Conservation (phyloP, 306 rosid genomes). For the Begonia masoniana region DNA sequence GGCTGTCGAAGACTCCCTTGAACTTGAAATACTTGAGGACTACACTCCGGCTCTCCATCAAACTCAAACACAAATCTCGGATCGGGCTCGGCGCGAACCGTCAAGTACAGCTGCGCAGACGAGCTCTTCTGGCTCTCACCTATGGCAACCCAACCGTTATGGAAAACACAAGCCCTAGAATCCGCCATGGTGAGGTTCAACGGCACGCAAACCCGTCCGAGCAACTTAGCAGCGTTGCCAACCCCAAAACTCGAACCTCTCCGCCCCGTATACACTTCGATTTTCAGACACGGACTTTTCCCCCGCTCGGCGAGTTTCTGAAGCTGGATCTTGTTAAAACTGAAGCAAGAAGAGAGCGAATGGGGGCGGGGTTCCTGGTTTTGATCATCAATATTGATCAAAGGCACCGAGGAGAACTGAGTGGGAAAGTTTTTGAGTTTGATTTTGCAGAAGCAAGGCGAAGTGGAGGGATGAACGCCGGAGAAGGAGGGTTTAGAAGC, state of each 20-base stretch:
- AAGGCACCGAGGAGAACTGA: slow-evolving; percentile 33
- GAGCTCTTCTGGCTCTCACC: slow-evolving; percentile 10
- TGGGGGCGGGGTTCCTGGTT: slow-evolving; percentile 13
- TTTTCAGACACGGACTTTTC: slow-evolving; percentile 19
- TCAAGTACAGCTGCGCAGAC: slow-evolving; percentile 32
- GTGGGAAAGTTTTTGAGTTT: slow-evolving; percentile 27
- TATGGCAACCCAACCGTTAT: slow-evolving; percentile 47
- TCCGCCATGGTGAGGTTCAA: slow-evolving; percentile 23
- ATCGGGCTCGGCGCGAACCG: slow-evolving; percentile 53
- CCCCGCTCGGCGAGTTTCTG: slow-evolving; percentile 14
- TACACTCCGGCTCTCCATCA: slow-evolving; percentile 78
- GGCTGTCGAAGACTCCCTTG: slow-evolving; percentile 40
- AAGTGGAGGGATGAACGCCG: slow-evolving; percentile 38
- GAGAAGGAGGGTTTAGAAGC: slow-evolving; percentile 36
- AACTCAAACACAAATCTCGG: slow-evolving; percentile 70
- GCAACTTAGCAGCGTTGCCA: slow-evolving; percentile 17
- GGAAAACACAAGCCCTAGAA: slow-evolving; percentile 31
- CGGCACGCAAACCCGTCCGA: slow-evolving; percentile 40
- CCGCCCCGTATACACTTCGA: slow-evolving; percentile 34
- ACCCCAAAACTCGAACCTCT: slow-evolving; percentile 21
- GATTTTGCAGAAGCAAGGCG: slow-evolving; percentile 52
- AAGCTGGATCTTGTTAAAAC: slow-evolving; percentile 37
- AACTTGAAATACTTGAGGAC: slow-evolving; percentile 74
- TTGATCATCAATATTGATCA: slow-evolving; percentile 9
- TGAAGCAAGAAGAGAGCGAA: slow-evolving; percentile 43